Evolutionary conservation across 2,329 filamentous ascomycete species (phyloP).

Genomic region (Thelonectria olida): DNA sequence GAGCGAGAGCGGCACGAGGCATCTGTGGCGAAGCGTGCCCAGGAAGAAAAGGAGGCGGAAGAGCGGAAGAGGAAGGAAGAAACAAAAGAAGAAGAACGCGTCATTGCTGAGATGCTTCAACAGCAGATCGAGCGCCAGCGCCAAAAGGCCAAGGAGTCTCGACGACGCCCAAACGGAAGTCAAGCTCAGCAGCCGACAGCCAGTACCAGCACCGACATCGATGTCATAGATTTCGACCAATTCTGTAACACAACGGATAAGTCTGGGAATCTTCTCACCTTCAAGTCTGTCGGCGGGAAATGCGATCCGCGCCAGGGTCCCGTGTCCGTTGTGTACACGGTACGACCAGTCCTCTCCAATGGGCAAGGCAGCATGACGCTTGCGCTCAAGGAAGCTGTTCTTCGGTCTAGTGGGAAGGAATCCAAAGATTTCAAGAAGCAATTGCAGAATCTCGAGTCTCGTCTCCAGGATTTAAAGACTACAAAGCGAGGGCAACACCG

Average conservation of each 20-base stretch:
- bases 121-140: constrained; percentile 76
- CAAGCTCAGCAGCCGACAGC: constrained; percentile 38
- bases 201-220: constrained; percentile 40
- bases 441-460: constrained; percentile 78
- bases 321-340: constrained; percentile 75
- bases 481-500: constrained; percentile 79
- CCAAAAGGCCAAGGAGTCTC: constrained; percentile 70
- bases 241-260: constrained; percentile 70
- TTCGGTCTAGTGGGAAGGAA: constrained; percentile 68
- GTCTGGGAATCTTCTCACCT: constrained; percentile 70
- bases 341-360: constrained; percentile 71
- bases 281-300: constrained; percentile 77
- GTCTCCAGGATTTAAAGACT: constrained; percentile 78
- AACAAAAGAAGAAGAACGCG: constrained; percentile 73
- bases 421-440: constrained; percentile 75
- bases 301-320: constrained; percentile 71
- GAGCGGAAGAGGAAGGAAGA: constrained; percentile 64
- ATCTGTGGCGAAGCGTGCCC: constrained; percentile 68
- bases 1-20: constrained; percentile 87
- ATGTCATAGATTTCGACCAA: constrained; percentile 71
- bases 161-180: constrained; percentile 58
- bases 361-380: constrained; percentile 69
- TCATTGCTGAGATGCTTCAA: constrained; percentile 75
- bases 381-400: constrained; percentile 75
- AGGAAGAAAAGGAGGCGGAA: constrained; percentile 63